Conservation (phyloP, 768 basidiomycete species). For the Coprinellus micaceus region DNA sequence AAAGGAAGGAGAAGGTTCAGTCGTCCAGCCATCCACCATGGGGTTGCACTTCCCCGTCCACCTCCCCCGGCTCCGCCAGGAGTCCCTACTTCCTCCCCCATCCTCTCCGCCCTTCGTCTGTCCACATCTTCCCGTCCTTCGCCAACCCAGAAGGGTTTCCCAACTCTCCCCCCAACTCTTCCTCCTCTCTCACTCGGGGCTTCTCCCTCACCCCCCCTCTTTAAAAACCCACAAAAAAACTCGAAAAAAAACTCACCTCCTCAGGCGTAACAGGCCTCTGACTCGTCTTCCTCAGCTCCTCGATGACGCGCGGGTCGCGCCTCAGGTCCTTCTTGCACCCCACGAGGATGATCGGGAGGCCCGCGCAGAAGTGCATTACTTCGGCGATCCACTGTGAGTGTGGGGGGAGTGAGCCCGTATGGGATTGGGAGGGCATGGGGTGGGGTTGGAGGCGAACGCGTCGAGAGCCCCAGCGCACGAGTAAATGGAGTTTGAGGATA, state of each 20-base stretch:
- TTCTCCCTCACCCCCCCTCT: neutral
- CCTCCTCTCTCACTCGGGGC: neutral
- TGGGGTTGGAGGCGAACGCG: neutral
- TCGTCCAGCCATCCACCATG: neutral
- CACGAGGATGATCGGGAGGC: constrained; percentile 93
- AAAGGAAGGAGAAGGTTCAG: neutral
- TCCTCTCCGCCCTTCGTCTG: too few relatives aligned
- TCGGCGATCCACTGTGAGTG: constrained; percentile 89
- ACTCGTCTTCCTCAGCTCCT: constrained; percentile 90
- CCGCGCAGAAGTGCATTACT: constrained; percentile 95
- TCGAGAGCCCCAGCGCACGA: too few relatives aligned
- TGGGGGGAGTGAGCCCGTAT: neutral
- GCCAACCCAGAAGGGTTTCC: too few relatives aligned
- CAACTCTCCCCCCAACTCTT: neutral
- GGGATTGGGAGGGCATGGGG: neutral
- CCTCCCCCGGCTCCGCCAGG: neutral
- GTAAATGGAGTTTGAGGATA: too few relatives aligned
- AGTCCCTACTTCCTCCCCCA: neutral
- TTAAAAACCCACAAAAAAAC: neutral
- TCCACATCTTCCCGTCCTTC: too few relatives aligned
- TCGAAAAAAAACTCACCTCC: constrained; percentile 53
- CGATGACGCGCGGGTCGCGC: constrained; percentile 88
- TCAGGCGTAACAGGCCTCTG: constrained; percentile 93
- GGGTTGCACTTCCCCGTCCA: neutral
- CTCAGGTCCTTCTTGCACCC: constrained; percentile 99